Conservation (phyloP, 768 basidiomycete species). For the Naganishia antarctica region DNA sequence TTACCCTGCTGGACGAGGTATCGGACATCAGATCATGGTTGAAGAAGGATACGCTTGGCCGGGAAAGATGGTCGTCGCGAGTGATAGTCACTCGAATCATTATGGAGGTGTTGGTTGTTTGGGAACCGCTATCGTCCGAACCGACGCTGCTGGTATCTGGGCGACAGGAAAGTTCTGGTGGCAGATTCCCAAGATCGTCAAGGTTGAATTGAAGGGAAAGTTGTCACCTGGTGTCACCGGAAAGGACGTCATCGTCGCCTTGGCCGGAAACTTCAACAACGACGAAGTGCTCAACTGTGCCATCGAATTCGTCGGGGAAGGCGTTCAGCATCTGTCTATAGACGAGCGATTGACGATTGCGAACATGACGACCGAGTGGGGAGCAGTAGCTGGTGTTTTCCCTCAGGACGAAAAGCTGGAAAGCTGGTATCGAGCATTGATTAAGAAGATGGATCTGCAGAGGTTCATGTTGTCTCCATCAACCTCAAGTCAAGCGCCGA, state of each 20-base stretch:
- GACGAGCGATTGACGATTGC: constrained; percentile 93
- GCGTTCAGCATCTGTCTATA: constrained; percentile 67
- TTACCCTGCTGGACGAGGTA: constrained; percentile 94
- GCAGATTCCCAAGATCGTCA: constrained; percentile 96
- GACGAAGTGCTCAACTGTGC: constrained; percentile 96
- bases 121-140: constrained; percentile 94
- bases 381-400: constrained; percentile 91
- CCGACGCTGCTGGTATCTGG: constrained; percentile 66
- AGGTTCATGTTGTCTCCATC: constrained; percentile 59
- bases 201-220: constrained; percentile 78
- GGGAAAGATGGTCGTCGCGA: constrained; percentile 87
- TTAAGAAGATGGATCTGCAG: constrained; percentile 69
- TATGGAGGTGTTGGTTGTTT: constrained; percentile 97
- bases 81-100: constrained; percentile 97
- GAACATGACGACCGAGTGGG: constrained; percentile 99
- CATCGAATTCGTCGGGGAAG: constrained; percentile 91
- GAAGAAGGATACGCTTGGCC: constrained; percentile 99
- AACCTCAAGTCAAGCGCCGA: constrained; percentile 32
- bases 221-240: constrained; percentile 87
- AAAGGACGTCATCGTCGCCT: constrained; percentile 95
- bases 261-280: constrained; percentile 90
- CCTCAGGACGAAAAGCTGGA: constrained; percentile 78
- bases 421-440: constrained; percentile 73
- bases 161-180: constrained; percentile 99
- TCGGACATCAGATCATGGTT: constrained; percentile 93